Conservation (phyloP, 306 rosid genomes). For the Urtica urens region DNA sequence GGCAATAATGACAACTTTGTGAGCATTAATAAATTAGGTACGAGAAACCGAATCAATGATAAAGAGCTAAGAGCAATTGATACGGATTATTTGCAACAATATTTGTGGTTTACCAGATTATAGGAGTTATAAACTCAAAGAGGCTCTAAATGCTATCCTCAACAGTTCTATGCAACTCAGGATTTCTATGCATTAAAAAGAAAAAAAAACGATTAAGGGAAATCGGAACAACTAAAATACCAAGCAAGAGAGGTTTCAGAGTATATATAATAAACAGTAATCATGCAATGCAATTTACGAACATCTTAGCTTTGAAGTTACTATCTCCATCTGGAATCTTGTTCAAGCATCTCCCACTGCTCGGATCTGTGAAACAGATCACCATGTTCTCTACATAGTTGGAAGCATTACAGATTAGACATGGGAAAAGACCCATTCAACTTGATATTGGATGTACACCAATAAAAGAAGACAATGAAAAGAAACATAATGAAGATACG, state of each 20-base stretch:
- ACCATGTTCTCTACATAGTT: conserved; percentile 77
- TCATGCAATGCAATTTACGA: conserved; percentile 17
- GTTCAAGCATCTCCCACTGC: conserved; percentile 72
- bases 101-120: too few relatives aligned
- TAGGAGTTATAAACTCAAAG: not conserved
- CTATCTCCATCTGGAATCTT: conserved; percentile 38
- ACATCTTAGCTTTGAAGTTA: conserved; percentile 70
- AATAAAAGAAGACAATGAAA: not conserved
- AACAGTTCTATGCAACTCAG: not conserved
- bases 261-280: conserved; percentile 6
- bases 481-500: not conserved
- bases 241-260: not conserved
- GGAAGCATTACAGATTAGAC: conserved; percentile 6
- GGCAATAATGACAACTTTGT: too few relatives aligned
- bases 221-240: not conserved
- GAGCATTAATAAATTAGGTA: too few relatives aligned
- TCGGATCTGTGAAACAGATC: conserved; percentile 79
- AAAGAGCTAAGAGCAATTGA: too few relatives aligned
- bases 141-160: not conserved
- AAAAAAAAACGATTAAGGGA: not conserved
- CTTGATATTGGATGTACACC: not conserved
- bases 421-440: conserved; percentile 2
- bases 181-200: not conserved
- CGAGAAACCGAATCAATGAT: too few relatives aligned
- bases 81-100: too few relatives aligned